Conservation (phyloP, 805 yeast species). For the Pichia californica region DNA sequence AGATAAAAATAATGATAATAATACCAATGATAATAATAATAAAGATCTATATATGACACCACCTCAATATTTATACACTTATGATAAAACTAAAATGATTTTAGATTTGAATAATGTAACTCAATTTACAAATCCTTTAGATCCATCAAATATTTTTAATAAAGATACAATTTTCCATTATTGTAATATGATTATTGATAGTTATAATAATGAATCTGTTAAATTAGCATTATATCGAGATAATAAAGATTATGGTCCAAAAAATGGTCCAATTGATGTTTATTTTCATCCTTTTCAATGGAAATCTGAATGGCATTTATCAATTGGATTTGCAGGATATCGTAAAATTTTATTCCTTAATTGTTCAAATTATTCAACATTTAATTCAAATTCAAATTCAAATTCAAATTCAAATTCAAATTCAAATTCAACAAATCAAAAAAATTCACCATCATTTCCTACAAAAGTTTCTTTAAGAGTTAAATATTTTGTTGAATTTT, state of each 20-base stretch:
- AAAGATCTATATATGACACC: too few relatives aligned
- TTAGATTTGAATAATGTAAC: background rate
- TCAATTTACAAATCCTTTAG: background rate
- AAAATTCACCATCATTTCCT: slow-evolving; percentile 16
- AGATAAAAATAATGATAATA: too few relatives aligned
- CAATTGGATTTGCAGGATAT: slow-evolving; percentile 22
- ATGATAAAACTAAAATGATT: background rate
- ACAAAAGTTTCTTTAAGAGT: slow-evolving; percentile 20
- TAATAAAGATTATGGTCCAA: slow-evolving; percentile 25
- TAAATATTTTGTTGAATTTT: slow-evolving; percentile 23
- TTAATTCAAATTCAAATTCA: too few relatives aligned
- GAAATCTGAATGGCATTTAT: slow-evolving; percentile 30
- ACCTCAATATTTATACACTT: too few relatives aligned
- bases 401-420: too few relatives aligned
- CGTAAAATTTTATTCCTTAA: slow-evolving; percentile 24
- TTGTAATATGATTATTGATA: slow-evolving; percentile 24
- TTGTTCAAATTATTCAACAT: slow-evolving; percentile 19
- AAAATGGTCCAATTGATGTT: slow-evolving; percentile 13
- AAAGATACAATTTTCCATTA: slow-evolving; percentile 26
- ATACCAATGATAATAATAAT: background rate
- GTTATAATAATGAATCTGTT: slow-evolving; percentile 12
- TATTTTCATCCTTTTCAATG: slow-evolving; percentile 28
- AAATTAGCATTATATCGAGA: slow-evolving; percentile 21
- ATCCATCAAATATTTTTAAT: background rate
- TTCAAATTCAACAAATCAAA: too few relatives aligned